These are phyloP conservation scores for Pyrenochaeta sp. DNA, from an alignment of 2,329 filamentous ascomycete species.

Conservation along the genomic window DNA sequence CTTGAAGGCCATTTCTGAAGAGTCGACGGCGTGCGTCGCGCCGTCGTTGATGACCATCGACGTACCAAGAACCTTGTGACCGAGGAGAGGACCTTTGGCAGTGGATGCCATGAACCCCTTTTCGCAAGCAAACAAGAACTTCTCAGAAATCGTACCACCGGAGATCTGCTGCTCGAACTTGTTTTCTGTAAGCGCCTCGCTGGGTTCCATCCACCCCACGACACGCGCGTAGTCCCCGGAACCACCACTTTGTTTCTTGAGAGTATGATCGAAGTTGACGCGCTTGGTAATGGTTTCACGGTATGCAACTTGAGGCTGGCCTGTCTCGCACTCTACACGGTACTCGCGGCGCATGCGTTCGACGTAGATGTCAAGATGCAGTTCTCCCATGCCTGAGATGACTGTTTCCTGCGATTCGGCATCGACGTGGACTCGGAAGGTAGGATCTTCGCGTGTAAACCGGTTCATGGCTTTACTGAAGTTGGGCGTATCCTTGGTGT, in stretches of 20 bases:
- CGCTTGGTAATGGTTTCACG: conserved; percentile 86
- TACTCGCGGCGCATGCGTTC: conserved; percentile 98
- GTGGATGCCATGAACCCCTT: conserved; percentile 91
- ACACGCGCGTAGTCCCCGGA: conserved; percentile 96
- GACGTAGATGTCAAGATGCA: conserved; percentile 96
- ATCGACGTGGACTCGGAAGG: conserved; percentile 94
- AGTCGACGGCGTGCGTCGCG: conserved; percentile 97
- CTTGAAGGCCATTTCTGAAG: conserved; percentile 95
- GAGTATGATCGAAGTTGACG: conserved; percentile 87
- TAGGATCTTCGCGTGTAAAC: conserved; percentile 98
- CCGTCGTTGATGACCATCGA: conserved; percentile 95
- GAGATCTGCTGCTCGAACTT: conserved; percentile 86
- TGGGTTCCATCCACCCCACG: conserved; percentile 89
- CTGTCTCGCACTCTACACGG: conserved; percentile 93
- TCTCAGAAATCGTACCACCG: conserved; percentile 92
- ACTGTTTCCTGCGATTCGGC: conserved; percentile 94
- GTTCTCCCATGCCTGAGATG: conserved; percentile 97
- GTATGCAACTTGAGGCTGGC: conserved; percentile 95
- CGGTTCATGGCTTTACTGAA: conserved; percentile 99
- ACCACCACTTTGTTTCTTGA: conserved; percentile 95
- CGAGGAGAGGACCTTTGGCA: conserved; percentile 87
- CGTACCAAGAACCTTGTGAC: conserved; percentile 89
- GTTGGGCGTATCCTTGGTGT: conserved; percentile 87
- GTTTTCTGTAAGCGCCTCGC: conserved; percentile 75
- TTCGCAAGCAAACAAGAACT: conserved; percentile 91